These are phyloP conservation scores for Globisporangium echinulatum DNA, from an alignment of 352 stramenopile genomes.

Conservation along the genomic window DNA sequence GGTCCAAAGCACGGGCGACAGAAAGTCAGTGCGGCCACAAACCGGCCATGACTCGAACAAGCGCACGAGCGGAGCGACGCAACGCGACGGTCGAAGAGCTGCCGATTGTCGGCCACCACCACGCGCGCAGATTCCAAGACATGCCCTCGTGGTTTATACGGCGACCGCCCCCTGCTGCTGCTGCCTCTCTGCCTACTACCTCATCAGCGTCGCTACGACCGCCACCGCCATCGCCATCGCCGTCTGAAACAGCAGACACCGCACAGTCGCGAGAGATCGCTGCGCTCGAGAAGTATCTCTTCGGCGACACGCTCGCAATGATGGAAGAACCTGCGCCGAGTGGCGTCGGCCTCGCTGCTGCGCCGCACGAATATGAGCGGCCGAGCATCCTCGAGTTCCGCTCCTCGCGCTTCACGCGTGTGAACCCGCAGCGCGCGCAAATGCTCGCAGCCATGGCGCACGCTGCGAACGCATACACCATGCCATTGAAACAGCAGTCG, in stretches of 20 bases:
- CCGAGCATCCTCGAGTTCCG: slow-evolving; percentile 47
- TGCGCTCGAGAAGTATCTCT: slow-evolving; percentile 10
- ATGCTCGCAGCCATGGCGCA: slow-evolving; percentile 29
- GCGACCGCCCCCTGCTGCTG: too few relatives aligned
- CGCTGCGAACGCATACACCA: slow-evolving; percentile 8
- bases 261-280: slow-evolving; percentile 1
- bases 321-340: slow-evolving; percentile 9
- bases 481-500: not conserved
- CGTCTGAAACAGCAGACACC: not conserved
- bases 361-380: slow-evolving; percentile 18
- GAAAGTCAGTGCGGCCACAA: not conserved
- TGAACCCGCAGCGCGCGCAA: slow-evolving; percentile 43
- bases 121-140: not conserved
- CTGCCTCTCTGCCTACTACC: not conserved
- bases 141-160: not conserved
- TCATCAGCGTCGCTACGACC: not conserved
- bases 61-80: not conserved
- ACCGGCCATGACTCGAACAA: not conserved
- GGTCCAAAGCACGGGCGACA: not conserved
- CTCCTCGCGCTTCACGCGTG: slow-evolving; percentile 35
- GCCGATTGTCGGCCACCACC: too few relatives aligned
- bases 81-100: too few relatives aligned
- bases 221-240: not conserved
- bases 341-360: slow-evolving; percentile 22
- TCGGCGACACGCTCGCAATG: slow-evolving; percentile 6